Percentiles rank a stretch among this genome's conserved stretches.
phyloP scores from a whole-genome alignment of 2,329 filamentous ascomycete genomes.

The Diaporthe amygdali region DNA sequence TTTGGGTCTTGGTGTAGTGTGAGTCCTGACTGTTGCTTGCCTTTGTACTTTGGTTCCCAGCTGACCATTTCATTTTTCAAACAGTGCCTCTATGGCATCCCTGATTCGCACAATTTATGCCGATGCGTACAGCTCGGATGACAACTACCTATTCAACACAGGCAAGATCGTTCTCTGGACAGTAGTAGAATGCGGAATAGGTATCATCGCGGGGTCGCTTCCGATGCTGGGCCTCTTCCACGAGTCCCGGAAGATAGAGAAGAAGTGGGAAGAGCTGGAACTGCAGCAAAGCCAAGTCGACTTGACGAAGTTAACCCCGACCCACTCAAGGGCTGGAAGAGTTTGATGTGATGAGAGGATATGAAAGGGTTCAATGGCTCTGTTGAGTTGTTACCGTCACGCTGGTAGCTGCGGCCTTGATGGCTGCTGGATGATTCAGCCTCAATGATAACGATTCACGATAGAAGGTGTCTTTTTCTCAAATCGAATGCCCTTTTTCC shows the following conservation, averaged over 20 bases:
- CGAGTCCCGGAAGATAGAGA: not conserved
- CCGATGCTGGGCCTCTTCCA: slow-evolving; percentile 20
- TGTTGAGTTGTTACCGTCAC: not conserved
- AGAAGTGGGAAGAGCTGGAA: slow-evolving; percentile 21
- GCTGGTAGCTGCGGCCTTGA: slow-evolving; percentile 11
- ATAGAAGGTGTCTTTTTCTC: not conserved
- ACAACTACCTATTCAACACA: slow-evolving; percentile 24
- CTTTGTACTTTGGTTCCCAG: not conserved
- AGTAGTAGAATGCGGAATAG: slow-evolving; percentile 22
- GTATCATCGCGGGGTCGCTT: slow-evolving; percentile 24
- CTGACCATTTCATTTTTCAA: not conserved
- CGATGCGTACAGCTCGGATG: slow-evolving; percentile 22
- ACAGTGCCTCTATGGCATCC: slow-evolving; percentile 21
- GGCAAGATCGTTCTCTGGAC: slow-evolving; percentile 27
- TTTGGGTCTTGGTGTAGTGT: slow-evolving; percentile 22
- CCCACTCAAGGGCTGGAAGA: not conserved
- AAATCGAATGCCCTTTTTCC: not conserved
- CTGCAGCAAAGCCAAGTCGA: slow-evolving; percentile 20
- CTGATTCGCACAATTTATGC: slow-evolving; percentile 23
- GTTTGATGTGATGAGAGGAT: not conserved
- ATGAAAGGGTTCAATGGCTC: not conserved
- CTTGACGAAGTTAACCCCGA: not conserved
- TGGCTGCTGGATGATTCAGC: not conserved
- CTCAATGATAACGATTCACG: slow-evolving; percentile 6
- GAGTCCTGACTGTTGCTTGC: not conserved